Conservation (phyloP, 441 rosid genomes). For the Erodium texanum region DNA sequence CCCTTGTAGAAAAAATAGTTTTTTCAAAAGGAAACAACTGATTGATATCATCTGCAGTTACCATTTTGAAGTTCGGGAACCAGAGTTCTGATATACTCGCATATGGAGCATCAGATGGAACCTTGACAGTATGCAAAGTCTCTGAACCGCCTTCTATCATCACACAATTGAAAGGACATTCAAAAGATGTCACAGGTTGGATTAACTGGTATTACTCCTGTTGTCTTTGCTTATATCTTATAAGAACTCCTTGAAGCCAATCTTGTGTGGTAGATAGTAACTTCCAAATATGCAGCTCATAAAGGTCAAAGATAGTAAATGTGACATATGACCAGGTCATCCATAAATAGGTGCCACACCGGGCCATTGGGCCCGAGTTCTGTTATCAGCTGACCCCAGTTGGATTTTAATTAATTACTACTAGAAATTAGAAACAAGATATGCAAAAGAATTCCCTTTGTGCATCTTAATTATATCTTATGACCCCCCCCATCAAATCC, state of each 20-base stretch:
- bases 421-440: not conserved
- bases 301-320: not conserved
- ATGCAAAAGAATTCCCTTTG: not conserved
- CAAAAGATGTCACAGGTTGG: slow-evolving; percentile 99
- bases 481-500: not conserved
- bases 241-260: slow-evolving; percentile 10
- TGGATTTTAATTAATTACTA: not conserved
- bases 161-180: slow-evolving; percentile 66
- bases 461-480: not conserved
- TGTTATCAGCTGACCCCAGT: not conserved
- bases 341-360: not conserved
- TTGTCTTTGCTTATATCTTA: slow-evolving; percentile 32
- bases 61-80: slow-evolving; percentile 91
- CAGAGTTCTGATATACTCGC: slow-evolving; percentile 90
- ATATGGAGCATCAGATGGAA: slow-evolving; percentile 91
- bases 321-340: not conserved
- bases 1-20: slow-evolving; percentile 8
- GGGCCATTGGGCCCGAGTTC: not conserved
- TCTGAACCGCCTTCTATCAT: slow-evolving; percentile 64
- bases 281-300: slow-evolving; percentile 6
- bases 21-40: slow-evolving; percentile 14
- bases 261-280: slow-evolving; percentile 12
- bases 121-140: slow-evolving; percentile 70
- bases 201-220: slow-evolving; percentile 58
- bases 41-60: slow-evolving; percentile 42